Percentiles rank a stretch among this genome's conserved stretches.
These are phyloP conservation scores for Hygrophoropsis aurantiaca DNA, from an alignment of 768 basidiomycete genomes.

Conservation along the genomic window DNA sequence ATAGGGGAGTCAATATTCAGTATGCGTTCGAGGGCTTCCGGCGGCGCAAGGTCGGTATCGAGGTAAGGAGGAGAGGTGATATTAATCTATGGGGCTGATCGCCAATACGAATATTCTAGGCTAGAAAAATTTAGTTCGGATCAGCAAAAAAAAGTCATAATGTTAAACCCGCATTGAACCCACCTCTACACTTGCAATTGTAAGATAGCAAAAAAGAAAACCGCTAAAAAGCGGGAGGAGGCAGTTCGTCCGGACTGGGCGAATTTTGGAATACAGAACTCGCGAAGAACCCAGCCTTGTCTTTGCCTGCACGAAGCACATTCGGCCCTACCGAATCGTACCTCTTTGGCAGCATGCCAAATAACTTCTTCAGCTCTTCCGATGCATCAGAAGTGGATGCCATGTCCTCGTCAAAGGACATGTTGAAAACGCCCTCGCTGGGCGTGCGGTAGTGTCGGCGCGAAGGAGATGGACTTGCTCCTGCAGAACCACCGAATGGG, in stretches of 20 bases:
- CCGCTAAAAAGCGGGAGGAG: conserved; percentile 59
- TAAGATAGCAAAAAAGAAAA: conserved; percentile 28
- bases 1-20: conserved; percentile 15
- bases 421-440: conserved; percentile 72
- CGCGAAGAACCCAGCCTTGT: conserved; percentile 62
- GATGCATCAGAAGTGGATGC: conserved; percentile 41
- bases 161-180: conserved; percentile 14
- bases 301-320: conserved; percentile 22
- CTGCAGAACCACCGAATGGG: conserved; percentile 35
- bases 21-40: conserved; percentile 29
- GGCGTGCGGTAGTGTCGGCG: conserved; percentile 58
- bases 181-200: conserved; percentile 42
- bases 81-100: conserved; percentile 36
- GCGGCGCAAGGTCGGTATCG: conserved; percentile 21
- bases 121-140: conserved; percentile 10
- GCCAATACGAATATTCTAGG: conserved; percentile 39
- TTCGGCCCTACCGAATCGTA: conserved; percentile 29
- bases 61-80: conserved; percentile 31
- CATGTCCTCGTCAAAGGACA: conserved; percentile 71
- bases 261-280: conserved; percentile 86
- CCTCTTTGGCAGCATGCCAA: conserved; percentile 29
- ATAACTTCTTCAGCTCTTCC: conserved; percentile 36
- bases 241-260: conserved; percentile 79
- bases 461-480: conserved; percentile 39
- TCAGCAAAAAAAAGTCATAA: not conserved